Evolutionary conservation across 2,329 filamentous ascomycete genomes (phyloP).

Genomic region (Hypoxylon sp.): DNA sequence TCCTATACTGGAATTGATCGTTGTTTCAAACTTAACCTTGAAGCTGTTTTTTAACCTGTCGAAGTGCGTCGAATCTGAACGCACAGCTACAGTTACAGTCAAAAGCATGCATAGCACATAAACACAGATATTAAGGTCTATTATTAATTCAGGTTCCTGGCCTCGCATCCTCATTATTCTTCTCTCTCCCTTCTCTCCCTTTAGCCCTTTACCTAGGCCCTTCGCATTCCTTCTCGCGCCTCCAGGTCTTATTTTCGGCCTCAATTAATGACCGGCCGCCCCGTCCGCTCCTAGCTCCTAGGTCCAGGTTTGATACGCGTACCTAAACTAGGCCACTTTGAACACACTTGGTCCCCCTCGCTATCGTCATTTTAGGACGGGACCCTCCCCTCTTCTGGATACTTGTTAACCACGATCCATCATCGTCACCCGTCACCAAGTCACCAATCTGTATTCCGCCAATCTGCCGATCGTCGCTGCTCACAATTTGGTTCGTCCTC

Average conservation of each 20-base stretch:
- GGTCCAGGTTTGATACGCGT: constrained; percentile 12
- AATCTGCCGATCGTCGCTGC: constrained; percentile 34
- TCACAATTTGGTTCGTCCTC: constrained; percentile 29
- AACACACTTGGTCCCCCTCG: constrained; percentile 12
- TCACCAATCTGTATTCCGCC: constrained; percentile 15
- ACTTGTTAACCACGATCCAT: constrained; percentile 32
- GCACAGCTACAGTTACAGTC: not conserved
- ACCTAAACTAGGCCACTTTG: constrained; percentile 10
- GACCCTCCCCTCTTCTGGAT: constrained; percentile 2
- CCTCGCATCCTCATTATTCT: constrained; percentile 13
- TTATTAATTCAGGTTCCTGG: constrained; percentile 29
- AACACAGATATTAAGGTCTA: not conserved
- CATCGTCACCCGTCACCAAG: constrained; percentile 23
- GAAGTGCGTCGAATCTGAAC: not conserved
- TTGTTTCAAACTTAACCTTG: constrained; percentile 13
- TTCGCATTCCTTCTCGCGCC: constrained; percentile 7
- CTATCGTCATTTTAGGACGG: constrained; percentile 16
- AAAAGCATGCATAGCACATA: not conserved
- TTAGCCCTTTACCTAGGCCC: constrained; percentile 3
- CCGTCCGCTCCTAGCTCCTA: constrained; percentile 19
- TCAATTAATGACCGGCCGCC: constrained; percentile 33
- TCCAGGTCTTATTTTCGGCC: constrained; percentile 30
- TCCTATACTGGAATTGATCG: constrained; percentile 31
- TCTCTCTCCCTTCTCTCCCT: constrained; percentile 6
- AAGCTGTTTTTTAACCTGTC: not conserved